Evolutionary conservation across 164 flowering plant genomes (phyloP), one percentile per base, ranked within the genome.

Genomic region (Dillenia suffruticosa): DNA sequence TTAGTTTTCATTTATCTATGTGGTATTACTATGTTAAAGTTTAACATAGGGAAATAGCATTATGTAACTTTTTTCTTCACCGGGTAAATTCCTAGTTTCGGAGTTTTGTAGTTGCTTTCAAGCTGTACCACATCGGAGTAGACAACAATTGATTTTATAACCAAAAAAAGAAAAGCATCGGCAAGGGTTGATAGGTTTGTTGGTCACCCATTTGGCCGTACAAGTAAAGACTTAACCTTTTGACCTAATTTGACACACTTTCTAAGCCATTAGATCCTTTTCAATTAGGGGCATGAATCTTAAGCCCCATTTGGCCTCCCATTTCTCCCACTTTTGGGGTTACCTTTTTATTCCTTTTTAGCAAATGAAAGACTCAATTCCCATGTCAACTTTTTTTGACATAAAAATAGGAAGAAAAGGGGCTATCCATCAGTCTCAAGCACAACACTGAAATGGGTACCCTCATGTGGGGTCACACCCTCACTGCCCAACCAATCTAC

Each of bases 191-290:
- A 56, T 59, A 49, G 70, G 44, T 51, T 19, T 56, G 44, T 61
- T 55, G 44, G 56, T 58, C 54, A 24, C 44, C 17, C 49, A 32
- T 48, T 51, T 57, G 58, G 22, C 67, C 59, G 72, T 63, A 63
- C 72, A 63, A 58, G 50, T 51, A 10, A 26, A 43, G 72, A 59
- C 60, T 11, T 3, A 22, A 32, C 4, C 60, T 63, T 69, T 63
- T 58, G 72, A 69, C 72, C 26, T 10, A 46, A 2, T 58, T 63
- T 57, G 53, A 62, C 57, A 26, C 49, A 32, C 40, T 48, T 54
- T 54, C 19, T 51, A n/a, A 51, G 62, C 60, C 58, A 50, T 54
- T 16, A 43, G 63, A 63, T 63, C 51, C 54, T 51, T 12, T 46
- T 52, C 15, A 32, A 5, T 32, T 51, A 7, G 10, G 19, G 63